Percentiles rank a stretch among this genome's conserved stretches.
phyloP scores from a whole-genome alignment of 192 early-diverging fungal genomes.

The Coemansia sp. region DNA sequence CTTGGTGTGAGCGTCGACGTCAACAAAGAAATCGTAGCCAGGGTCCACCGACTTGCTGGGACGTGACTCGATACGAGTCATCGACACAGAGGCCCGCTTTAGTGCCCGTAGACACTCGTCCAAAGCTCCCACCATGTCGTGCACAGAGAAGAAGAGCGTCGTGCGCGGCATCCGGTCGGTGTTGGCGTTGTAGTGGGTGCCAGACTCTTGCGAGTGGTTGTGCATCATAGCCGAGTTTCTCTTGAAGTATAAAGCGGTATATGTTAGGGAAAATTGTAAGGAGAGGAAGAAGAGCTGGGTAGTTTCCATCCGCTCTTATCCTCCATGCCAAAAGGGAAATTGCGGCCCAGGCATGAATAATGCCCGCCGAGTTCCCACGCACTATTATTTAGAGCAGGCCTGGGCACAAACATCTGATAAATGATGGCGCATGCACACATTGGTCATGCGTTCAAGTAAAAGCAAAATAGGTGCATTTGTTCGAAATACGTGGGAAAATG shows the following conservation, averaged over 20 bases:
- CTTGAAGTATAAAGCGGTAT: neutral
- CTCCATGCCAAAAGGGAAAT: neutral
- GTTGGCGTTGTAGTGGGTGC: slow-evolving; percentile 34
- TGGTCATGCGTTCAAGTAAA: neutral
- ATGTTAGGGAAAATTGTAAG: neutral
- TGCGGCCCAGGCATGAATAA: slow-evolving; percentile 6
- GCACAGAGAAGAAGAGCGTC: slow-evolving; percentile 77
- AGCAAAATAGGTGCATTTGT: neutral
- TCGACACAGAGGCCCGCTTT: slow-evolving; percentile 70
- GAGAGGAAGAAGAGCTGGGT: neutral
- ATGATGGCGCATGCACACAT: neutral
- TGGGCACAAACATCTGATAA: neutral
- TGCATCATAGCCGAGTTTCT: slow-evolving; percentile 25
- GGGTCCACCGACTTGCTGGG: slow-evolving; percentile 77
- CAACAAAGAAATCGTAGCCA: slow-evolving; percentile 93
- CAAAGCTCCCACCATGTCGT: slow-evolving; percentile 82
- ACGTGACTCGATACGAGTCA: slow-evolving; percentile 95
- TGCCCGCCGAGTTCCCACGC: slow-evolving; percentile 2
- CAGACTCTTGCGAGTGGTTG: slow-evolving; percentile 14
- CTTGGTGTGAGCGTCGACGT: slow-evolving; percentile 71
- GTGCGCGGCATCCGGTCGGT: slow-evolving; percentile 50
- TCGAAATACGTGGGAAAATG: neutral
- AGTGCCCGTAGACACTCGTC: slow-evolving; percentile 80
- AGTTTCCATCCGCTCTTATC: neutral
- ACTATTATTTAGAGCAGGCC: neutral